A percentile compares a stretch with the other conserved stretches of the same genome.
Evolutionary conservation across 2,329 filamentous ascomycete species (phyloP).

Genomic region (Aspergillus quadricinctus): DNA sequence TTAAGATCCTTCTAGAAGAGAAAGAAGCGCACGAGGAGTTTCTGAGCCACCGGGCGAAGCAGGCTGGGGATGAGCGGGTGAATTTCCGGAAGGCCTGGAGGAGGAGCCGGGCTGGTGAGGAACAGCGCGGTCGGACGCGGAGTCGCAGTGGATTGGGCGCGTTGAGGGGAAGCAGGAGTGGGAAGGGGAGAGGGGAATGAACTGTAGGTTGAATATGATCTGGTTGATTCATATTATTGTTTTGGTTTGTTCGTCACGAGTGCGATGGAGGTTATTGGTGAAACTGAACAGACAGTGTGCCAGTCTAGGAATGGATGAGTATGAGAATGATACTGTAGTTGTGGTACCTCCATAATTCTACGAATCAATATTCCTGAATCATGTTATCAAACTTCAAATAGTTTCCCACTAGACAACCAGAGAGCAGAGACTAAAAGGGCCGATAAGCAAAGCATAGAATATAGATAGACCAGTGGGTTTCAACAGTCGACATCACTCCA

Average conservation of each 20-base stretch:
- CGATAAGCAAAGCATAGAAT: background rate
- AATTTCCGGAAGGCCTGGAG: conserved; percentile 33
- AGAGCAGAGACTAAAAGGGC: background rate
- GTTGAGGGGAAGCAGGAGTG: conserved; percentile 2
- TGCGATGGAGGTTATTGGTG: background rate
- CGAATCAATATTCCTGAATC: no score
- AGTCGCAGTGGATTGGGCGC: conserved; percentile 7
- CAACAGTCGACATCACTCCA: background rate
- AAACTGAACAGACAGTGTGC: background rate
- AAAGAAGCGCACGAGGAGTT: conserved; percentile 32
- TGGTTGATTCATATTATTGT: background rate
- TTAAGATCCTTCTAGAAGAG: conserved; percentile 28
- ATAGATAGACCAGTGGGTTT: background rate
- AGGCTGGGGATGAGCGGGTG: conserved; percentile 30
- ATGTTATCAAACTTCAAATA: background rate
- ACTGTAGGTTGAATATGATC: background rate
- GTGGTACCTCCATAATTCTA: no score
- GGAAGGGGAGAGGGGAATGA: background rate
- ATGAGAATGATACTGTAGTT: no score
- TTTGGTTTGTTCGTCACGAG: background rate
- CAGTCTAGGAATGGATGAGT: background rate
- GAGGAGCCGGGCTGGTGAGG: conserved; percentile 20
- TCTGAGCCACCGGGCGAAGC: conserved; percentile 25
- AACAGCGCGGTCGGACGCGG: background rate
- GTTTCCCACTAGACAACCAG: background rate